Base-by-base conservation (phyloP, 441 rosid genomes). In the Gossypium laxum region DNA sequence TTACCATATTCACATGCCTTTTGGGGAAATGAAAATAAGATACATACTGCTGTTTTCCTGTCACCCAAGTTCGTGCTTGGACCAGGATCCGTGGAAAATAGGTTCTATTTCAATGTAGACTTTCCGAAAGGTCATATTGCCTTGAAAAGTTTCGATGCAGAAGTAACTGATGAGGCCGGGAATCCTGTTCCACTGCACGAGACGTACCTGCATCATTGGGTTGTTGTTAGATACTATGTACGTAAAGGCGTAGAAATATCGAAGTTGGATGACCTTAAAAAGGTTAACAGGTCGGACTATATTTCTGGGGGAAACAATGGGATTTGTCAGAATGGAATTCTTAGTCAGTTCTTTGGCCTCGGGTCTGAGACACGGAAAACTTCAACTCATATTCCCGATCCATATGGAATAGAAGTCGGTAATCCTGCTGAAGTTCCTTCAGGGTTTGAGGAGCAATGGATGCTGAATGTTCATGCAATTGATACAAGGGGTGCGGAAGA, bases 201-300 rank as follows among this genome's bases (percentile, higher is more conserved):
- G 76, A 90, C 97, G 17, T 93, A 93, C 80, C 93, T 93, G 48
- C 97, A 93, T 74, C 98, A 91, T 73, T 93, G 97, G 97, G 55
- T 80, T 14, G 82, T 90, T 22, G 55, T 1, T 3, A 90, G 81
- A 5, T 85, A 85, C 82, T 79, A 80, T 67, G 76, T 52, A 7
- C 84, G 73, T 55, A 76, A 74, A 64, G 77, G 72, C 43, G 68
- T 52, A 7, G 54, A 66, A 67, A 64, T 66, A 43, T 41, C 58
- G 2, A 71, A 74, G 1, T 8, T 52, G 21, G 52, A 73, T 51
- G 73, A 68, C n/a, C 10, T 18, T 30, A 38, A 5, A 51, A 64
- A 72, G 1, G 63, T 74, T 76, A 4, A 5, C 41, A 22, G 32
- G 10, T 43, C 85, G 0, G 81, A 84, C 76, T 21, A 11, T 8